Evolutionary conservation across 768 basidiomycete species (phyloP).

Genomic region (Pulveroboletus sp.): DNA sequence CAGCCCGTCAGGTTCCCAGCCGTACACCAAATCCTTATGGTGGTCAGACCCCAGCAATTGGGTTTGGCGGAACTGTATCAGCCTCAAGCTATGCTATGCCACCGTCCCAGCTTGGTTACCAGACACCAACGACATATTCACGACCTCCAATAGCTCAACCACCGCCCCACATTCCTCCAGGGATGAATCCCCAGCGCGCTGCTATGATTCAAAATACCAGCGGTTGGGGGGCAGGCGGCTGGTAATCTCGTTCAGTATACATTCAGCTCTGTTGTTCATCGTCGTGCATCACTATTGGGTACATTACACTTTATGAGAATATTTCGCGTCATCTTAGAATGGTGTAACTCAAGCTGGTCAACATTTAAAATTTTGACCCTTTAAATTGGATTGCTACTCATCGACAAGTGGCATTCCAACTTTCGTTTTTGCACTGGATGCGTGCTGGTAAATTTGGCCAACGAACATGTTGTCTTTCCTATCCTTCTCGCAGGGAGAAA

Average conservation of each 20-base stretch:
- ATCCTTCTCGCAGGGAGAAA: conserved; percentile 37
- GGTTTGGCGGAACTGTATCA: conserved; percentile 27
- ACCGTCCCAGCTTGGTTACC: conserved; percentile 39
- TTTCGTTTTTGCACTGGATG: conserved; percentile 29
- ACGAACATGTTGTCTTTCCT: conserved; percentile 34
- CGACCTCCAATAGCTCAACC: conserved; percentile 41
- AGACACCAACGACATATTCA: conserved; percentile 33
- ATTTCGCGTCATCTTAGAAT: conserved; percentile 22
- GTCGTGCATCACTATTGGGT: conserved; percentile 13
- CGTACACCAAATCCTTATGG: conserved; percentile 82
- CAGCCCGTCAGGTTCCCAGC: conserved; percentile 59
- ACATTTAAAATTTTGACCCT: too few relatives aligned
- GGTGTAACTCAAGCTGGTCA: conserved; percentile 6
- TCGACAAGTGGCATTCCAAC: conserved; percentile 36
- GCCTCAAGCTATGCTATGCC: conserved; percentile 28
- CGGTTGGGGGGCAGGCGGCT: conserved; percentile 35
- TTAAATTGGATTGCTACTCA: background rate
- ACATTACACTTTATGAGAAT: conserved; percentile 27
- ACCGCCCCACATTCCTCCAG: conserved; percentile 47
- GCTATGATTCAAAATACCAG: conserved; percentile 55
- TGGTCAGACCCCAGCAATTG: conserved; percentile 35
- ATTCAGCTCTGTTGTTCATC: conserved; percentile 15
- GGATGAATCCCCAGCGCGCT: conserved; percentile 65
- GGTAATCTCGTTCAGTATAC: conserved; percentile 27
- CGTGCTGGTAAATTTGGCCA: conserved; percentile 32